Conservation (phyloP, 148 eudicot species). For the Vaccinium macrocarpon region DNA sequence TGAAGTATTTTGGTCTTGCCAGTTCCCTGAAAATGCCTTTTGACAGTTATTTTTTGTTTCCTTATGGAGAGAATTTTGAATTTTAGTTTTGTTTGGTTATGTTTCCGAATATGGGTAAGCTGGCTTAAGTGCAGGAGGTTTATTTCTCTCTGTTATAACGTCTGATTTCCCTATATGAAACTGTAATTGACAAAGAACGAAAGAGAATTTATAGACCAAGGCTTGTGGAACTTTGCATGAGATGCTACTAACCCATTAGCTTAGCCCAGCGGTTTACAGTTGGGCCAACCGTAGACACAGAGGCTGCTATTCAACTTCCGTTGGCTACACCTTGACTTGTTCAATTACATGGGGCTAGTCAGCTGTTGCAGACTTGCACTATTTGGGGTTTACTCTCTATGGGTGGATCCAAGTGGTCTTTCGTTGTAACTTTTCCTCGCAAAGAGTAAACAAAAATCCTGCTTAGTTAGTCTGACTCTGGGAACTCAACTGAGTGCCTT, state of each 20-base stretch:
- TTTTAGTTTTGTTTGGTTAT: not conserved
- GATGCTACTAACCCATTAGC: not conserved
- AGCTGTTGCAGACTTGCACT: not conserved
- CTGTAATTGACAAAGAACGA: not conserved
- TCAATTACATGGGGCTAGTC: not conserved
- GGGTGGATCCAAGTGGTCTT: not conserved
- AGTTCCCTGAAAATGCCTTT: not conserved
- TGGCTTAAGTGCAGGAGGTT: not conserved
- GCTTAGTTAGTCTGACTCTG: not conserved
- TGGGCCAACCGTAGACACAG: not conserved
- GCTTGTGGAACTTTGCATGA: not conserved
- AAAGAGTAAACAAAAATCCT: not conserved
- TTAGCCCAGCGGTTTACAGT: not conserved
- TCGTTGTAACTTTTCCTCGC: not conserved
- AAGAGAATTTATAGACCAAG: not conserved
- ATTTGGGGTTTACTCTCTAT: not conserved
- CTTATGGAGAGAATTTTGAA: not conserved
- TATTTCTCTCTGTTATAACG: not conserved
- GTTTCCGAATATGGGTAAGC: not conserved
- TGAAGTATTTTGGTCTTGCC: not conserved
- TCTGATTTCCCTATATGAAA: not conserved
- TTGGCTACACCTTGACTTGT: not conserved
- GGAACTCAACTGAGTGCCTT: not conserved
- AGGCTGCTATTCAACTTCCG: not conserved
- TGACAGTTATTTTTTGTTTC: not conserved